Conservation (phyloP, 495 filamentous ascomycete genomes). For the Hypoxylon perforatum region DNA sequence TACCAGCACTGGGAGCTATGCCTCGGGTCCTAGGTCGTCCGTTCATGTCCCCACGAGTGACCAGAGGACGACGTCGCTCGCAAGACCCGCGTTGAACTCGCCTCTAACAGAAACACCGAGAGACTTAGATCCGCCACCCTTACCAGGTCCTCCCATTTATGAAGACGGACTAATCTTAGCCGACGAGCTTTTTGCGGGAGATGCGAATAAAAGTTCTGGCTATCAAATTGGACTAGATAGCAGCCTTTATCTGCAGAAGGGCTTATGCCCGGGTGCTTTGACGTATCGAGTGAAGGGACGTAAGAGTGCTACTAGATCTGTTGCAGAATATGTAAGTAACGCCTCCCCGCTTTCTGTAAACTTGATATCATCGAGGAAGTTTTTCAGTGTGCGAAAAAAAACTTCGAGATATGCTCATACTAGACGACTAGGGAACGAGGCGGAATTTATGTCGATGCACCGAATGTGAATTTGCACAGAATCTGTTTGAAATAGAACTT, state of each 20-base stretch:
- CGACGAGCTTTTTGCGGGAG: conserved; percentile 23
- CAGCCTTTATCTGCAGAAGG: conserved; percentile 36
- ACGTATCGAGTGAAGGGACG: conserved; percentile 35
- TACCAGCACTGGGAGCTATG: conserved; percentile 34
- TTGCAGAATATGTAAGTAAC: conserved; percentile 38
- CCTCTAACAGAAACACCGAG: conserved; percentile 4
- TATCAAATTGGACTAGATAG: conserved; percentile 40
- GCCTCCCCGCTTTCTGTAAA: background rate
- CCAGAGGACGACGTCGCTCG: conserved; percentile 38
- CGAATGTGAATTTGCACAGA: conserved; percentile 50
- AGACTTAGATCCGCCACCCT: conserved; percentile 6
- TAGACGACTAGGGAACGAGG: conserved; percentile 31
- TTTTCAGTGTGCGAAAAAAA: background rate
- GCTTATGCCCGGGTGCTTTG: conserved; percentile 32
- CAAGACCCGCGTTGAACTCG: background rate
- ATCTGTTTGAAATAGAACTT: conserved; percentile 43
- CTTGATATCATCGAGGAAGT: background rate
- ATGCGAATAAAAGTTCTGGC: conserved; percentile 18
- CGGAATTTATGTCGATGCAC: conserved; percentile 44
- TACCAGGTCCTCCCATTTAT: conserved; percentile 17
- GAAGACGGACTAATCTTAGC: conserved; percentile 38
- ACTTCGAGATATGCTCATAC: conserved; percentile 18
- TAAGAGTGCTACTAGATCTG: conserved; percentile 28
- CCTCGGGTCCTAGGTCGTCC: conserved; percentile 31
- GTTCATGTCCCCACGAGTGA: conserved; percentile 40